phyloP scores from a whole-genome alignment of 345 rosid genomes.

The Rhizophora mangle region DNA sequence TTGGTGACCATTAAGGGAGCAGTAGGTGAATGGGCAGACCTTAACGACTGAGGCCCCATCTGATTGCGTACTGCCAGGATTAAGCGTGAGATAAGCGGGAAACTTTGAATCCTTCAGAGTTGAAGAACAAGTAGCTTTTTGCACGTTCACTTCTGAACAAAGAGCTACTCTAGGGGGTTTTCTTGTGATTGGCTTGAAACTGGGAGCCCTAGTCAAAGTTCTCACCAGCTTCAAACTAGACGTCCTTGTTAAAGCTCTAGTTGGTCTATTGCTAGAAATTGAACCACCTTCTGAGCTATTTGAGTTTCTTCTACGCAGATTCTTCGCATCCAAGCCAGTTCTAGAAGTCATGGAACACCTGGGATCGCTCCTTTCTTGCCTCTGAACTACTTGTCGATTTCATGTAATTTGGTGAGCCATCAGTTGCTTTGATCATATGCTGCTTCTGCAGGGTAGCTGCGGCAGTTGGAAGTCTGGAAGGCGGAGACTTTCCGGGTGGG shows the following conservation, averaged over 20 bases:
- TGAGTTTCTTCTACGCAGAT: constrained; percentile 26
- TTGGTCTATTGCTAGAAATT: constrained; percentile 32
- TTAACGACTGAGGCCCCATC: constrained; percentile 70
- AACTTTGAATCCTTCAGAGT: constrained; percentile 80
- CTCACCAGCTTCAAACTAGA: constrained; percentile 54
- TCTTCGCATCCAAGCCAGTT: constrained; percentile 35
- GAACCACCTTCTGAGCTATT: constrained; percentile 28
- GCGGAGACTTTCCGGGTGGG: constrained; percentile 50
- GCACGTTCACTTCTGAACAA: constrained; percentile 41
- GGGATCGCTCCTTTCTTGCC: constrained; percentile 65
- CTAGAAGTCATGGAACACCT: constrained; percentile 33
- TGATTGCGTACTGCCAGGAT: constrained; percentile 56
- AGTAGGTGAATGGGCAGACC: constrained; percentile 81
- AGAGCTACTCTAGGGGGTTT: constrained; percentile 45
- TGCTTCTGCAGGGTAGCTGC: constrained; percentile 38
- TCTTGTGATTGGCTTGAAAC: constrained; percentile 59
- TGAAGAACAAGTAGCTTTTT: constrained; percentile 85
- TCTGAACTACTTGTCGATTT: constrained; percentile 80
- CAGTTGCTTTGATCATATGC: constrained; percentile 24
- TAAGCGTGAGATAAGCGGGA: constrained; percentile 64
- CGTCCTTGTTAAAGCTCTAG: constrained; percentile 35
- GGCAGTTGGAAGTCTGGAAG: constrained; percentile 14
- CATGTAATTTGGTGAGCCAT: constrained; percentile 73
- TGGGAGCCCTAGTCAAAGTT: constrained; percentile 61
- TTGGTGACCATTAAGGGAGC: constrained; percentile 90